Evolutionary conservation across 441 rosid species (phyloP).

Genomic region (Corymbia citriodora): DNA sequence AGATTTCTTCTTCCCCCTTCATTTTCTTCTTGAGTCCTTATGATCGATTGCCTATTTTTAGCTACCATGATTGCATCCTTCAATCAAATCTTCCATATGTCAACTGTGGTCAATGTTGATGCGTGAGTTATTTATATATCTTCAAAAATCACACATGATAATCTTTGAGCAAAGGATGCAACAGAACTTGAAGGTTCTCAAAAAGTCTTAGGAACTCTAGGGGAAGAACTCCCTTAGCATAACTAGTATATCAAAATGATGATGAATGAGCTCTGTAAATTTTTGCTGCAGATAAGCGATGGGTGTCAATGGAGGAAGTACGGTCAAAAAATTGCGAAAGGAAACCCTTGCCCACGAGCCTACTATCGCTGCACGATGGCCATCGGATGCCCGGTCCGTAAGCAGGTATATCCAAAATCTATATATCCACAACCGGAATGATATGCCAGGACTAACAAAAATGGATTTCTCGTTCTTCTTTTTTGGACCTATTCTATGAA

Average conservation of each 20-base stretch:
- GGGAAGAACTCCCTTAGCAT: background rate
- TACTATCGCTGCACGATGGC: background rate
- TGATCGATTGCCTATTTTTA: background rate
- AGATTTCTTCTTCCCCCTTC: background rate
- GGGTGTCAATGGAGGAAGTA: constrained; percentile 2
- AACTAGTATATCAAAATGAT: background rate
- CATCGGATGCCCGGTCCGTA: background rate
- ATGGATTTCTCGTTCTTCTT: background rate
- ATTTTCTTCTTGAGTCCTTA: background rate
- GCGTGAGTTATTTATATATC: background rate
- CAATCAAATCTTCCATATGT: background rate
- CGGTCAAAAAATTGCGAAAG: background rate
- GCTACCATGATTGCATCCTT: background rate
- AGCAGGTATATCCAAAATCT: background rate
- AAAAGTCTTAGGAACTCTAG: background rate
- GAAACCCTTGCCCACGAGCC: constrained; percentile 1
- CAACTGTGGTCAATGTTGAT: background rate
- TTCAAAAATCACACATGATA: background rate
- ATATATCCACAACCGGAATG: background rate
- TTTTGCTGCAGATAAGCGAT: background rate
- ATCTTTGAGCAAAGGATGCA: background rate
- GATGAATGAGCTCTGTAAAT: background rate
- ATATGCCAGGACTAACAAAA: background rate
- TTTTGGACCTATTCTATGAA: background rate
- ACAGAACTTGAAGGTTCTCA: background rate